These are phyloP conservation scores for Zygnema cylindricum DNA, from an alignment of 139 green algal species.

Conservation along the genomic window DNA sequence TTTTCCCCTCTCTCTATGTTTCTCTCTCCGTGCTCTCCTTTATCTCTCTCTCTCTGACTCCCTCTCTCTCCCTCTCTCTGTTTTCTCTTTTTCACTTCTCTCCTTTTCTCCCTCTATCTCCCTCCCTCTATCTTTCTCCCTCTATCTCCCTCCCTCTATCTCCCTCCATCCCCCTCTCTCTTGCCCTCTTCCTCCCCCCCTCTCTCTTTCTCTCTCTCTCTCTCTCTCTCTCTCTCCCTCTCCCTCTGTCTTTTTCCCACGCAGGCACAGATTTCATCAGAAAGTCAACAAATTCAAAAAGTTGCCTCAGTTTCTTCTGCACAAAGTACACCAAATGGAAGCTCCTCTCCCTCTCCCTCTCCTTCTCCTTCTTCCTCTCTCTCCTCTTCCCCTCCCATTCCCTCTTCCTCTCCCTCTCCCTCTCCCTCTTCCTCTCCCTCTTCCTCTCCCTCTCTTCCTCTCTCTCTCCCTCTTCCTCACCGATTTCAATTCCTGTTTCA, in stretches of 20 bases:
- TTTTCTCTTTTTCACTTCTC: background rate
- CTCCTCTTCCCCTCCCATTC: background rate
- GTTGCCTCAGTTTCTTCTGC: no score
- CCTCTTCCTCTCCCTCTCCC: background rate
- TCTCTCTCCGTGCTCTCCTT: background rate
- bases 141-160: no score
- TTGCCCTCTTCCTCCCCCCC: no score
- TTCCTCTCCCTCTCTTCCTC: constrained; percentile 17
- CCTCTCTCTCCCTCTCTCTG: background rate
- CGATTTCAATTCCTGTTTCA: background rate
- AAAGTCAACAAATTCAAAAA: no score
- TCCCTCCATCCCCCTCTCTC: no score
- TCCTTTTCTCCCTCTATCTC: background rate
- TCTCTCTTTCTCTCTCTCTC: background rate
- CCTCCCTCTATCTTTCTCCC: background rate
- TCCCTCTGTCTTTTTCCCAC: no score
- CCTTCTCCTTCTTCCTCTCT: background rate
- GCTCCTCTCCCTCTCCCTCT: background rate
- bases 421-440: constrained; percentile 11
- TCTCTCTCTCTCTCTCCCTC: background rate
- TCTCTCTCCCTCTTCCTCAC: background rate
- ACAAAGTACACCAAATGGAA: background rate
- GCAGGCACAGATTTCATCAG: no score
- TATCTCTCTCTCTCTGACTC: background rate
- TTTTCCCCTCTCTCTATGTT: background rate